Percentiles rank a stretch among this genome's conserved stretches.
These are phyloP conservation scores for Rhizophora mangle DNA, from an alignment of 345 rosid species.

Conservation along the genomic window DNA sequence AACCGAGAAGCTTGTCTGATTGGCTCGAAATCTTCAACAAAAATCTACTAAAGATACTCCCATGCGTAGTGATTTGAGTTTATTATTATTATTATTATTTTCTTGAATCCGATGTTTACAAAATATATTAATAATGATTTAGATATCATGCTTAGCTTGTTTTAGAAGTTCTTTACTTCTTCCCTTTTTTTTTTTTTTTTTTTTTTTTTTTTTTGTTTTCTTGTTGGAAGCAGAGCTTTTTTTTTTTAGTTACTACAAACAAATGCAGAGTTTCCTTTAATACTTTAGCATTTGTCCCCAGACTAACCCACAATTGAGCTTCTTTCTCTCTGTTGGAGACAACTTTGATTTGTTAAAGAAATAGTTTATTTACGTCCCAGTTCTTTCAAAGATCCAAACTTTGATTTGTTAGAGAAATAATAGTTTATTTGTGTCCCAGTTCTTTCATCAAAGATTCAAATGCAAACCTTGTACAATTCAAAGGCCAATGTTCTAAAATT, in stretches of 20 bases:
- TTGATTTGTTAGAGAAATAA: not conserved
- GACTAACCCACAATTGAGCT: not conserved
- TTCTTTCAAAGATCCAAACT: not conserved
- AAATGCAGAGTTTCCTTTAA: not conserved
- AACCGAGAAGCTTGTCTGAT: no score
- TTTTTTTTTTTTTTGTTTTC: no score
- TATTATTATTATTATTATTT: not conserved
- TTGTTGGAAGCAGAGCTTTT: constrained; percentile 2
- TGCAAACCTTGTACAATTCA: no score
- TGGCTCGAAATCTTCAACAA: no score
- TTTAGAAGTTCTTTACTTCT: not conserved
- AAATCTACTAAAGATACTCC: no score
- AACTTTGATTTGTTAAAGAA: not conserved
- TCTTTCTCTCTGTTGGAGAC: not conserved
- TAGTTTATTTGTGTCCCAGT: not conserved
- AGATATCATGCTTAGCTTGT: constrained; percentile 3
- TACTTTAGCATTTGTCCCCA: not conserved
- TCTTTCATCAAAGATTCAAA: not conserved
- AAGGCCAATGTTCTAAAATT: no score
- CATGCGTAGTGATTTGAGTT: no score
- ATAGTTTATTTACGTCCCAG: not conserved
- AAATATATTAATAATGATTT: not conserved
- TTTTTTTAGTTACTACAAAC: not conserved
- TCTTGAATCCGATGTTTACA: not conserved
- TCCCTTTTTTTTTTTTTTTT: not conserved